These are phyloP conservation scores for Hemileccinum rubropunctum DNA, from an alignment of 768 basidiomycete species.

Conservation along the genomic window DNA sequence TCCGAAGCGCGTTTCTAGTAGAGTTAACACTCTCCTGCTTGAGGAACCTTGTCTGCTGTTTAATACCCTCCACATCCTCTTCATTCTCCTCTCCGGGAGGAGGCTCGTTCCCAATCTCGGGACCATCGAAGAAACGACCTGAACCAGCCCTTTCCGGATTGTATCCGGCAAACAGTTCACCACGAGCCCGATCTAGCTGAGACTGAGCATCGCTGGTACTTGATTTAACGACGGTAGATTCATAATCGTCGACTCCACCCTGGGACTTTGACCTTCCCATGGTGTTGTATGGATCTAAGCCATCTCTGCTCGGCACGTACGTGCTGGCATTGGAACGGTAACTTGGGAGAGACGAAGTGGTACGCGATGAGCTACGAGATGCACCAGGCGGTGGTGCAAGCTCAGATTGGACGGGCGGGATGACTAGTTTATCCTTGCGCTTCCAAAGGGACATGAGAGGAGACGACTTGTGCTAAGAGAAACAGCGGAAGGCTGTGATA, in stretches of 20 bases:
- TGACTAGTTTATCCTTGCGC: conserved; percentile 59
- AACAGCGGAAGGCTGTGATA: conserved; percentile 5
- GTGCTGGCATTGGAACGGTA: conserved; percentile 55
- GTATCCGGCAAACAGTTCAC: conserved; percentile 74
- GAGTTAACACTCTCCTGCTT: conserved; percentile 93
- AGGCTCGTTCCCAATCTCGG: conserved; percentile 43
- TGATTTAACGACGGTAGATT: conserved; percentile 8
- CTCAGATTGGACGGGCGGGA: conserved; percentile 60
- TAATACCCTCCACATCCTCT: conserved; percentile 92
- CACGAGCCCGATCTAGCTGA: conserved; percentile 63
- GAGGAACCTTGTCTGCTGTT: conserved; percentile 80
- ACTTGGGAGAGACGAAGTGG: conserved; percentile 39
- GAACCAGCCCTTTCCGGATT: conserved; percentile 57
- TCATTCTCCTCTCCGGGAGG: conserved; percentile 71
- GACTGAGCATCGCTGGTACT: conserved; percentile 31
- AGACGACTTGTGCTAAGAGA: background rate
- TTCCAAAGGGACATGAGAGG: conserved; percentile 44
- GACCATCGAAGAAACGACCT: conserved; percentile 70
- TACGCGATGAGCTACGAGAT: conserved; percentile 30
- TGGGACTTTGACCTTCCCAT: conserved; percentile 28
- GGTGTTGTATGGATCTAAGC: conserved; percentile 47
- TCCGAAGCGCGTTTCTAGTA: conserved; percentile 86
- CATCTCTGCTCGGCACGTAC: conserved; percentile 69
- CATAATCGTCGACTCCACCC: conserved; percentile 24
- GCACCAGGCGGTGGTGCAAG: conserved; percentile 26